These are phyloP conservation scores for Cadophora luteo-olivacea DNA, from an alignment of 2,329 filamentous ascomycete species.

Conservation along the genomic window DNA sequence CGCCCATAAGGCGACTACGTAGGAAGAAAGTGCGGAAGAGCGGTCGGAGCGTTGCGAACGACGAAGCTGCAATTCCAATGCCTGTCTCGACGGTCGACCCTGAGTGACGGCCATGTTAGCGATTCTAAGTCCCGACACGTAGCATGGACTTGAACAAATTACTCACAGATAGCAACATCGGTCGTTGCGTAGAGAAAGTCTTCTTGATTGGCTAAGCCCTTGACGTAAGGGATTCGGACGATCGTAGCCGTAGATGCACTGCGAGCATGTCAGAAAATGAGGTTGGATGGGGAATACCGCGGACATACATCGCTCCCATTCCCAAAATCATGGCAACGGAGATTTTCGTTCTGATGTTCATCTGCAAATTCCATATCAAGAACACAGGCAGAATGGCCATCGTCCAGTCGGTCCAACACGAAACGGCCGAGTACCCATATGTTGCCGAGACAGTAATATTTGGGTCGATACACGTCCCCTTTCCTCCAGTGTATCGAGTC, in stretches of 20 bases:
- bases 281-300: not conserved
- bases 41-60: constrained; percentile 49
- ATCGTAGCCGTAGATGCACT: constrained; percentile 51
- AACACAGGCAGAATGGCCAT: constrained; percentile 50
- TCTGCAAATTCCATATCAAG: constrained; percentile 50
- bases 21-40: constrained; percentile 42
- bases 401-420: constrained; percentile 50
- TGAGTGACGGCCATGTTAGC: not conserved
- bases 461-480: constrained; percentile 46
- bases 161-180: constrained; percentile 47
- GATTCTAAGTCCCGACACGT: too few relatives aligned
- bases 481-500: constrained; percentile 44
- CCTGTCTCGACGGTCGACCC: constrained; percentile 51
- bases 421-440: constrained; percentile 50
- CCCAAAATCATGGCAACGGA: constrained; percentile 42
- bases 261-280: constrained; percentile 18
- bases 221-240: constrained; percentile 51
- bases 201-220: constrained; percentile 43
- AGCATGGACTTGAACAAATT: not conserved
- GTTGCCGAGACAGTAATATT: constrained; percentile 44
- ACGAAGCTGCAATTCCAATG: constrained; percentile 49
- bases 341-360: constrained; percentile 49
- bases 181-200: constrained; percentile 50
- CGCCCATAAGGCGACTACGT: constrained; percentile 27
- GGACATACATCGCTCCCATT: constrained; percentile 48